These are phyloP conservation scores for Sungouiozyma ichnusensis DNA, from an alignment of 805 yeast genomes.

Conservation along the genomic window DNA sequence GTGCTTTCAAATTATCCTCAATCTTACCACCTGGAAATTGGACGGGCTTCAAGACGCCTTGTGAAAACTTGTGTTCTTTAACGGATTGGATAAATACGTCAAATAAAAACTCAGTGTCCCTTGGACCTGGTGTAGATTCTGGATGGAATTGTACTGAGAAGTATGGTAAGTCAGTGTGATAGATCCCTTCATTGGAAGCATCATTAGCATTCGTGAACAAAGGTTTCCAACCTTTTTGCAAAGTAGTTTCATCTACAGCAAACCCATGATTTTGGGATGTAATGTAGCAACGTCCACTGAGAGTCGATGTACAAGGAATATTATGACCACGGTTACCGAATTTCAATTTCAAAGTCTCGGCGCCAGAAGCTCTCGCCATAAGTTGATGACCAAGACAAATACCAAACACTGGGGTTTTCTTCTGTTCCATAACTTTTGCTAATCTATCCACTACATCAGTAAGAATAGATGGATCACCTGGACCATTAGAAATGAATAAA, in stretches of 20 bases:
- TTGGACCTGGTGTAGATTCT: constrained; percentile 98
- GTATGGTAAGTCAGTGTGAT: constrained; percentile 74
- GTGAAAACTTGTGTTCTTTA: constrained; percentile 45
- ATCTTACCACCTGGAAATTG: constrained; percentile 82
- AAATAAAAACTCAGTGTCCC: constrained; percentile 94
- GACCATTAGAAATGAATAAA: constrained; percentile 93
- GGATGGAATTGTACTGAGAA: constrained; percentile 99
- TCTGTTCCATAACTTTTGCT: constrained; percentile 45
- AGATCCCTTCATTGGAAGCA: constrained; percentile 97
- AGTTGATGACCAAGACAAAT: constrained; percentile 98
- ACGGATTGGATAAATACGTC: constrained; percentile 87
- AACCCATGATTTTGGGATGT: constrained; percentile 98
- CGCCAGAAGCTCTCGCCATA: constrained; percentile 91
- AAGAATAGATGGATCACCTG: constrained; percentile 96
- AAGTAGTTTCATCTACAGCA: constrained; percentile 80
- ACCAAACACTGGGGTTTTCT: constrained; percentile 87
- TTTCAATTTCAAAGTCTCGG: constrained; percentile 80
- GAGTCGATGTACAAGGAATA: constrained; percentile 85
- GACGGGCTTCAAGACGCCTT: constrained; percentile 49
- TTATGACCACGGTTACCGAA: constrained; percentile 99
- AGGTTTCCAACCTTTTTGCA: constrained; percentile 80
- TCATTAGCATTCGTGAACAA: constrained; percentile 93
- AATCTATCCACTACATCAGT: constrained; percentile 54
- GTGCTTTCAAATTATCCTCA: constrained; percentile 62
- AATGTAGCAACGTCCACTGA: constrained; percentile 92